Evolutionary conservation across 2,329 filamentous ascomycete genomes (phyloP).

Genomic region (Colletotrichum sidae): DNA sequence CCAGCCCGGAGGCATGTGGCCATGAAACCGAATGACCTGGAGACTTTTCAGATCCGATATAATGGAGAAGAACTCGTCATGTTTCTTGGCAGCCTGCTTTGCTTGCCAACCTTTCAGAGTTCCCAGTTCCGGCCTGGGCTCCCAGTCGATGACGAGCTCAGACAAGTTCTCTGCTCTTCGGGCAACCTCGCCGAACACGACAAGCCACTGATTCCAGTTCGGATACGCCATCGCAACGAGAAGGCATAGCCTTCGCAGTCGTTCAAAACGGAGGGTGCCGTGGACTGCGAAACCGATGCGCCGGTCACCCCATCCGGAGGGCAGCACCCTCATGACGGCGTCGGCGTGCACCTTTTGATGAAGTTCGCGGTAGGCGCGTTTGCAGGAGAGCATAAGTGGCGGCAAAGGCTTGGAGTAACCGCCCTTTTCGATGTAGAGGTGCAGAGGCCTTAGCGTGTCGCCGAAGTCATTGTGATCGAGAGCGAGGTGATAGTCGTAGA

Average conservation of each 20-base stretch:
- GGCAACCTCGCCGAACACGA: slow-evolving; percentile 42
- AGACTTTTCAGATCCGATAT: slow-evolving; percentile 16
- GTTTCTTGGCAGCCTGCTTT: slow-evolving; percentile 26
- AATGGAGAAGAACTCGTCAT: slow-evolving; percentile 23
- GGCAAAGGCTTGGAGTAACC: slow-evolving; percentile 27
- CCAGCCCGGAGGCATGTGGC: slow-evolving; percentile 25
- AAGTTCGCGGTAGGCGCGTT: slow-evolving; percentile 46
- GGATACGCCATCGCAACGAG: slow-evolving; percentile 44
- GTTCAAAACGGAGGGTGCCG: slow-evolving; percentile 43
- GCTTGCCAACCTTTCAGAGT: slow-evolving; percentile 23
- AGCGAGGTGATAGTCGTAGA: slow-evolving; percentile 31
- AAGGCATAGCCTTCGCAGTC: slow-evolving; percentile 42
- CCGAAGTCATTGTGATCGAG: slow-evolving; percentile 28
- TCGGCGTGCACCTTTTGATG: slow-evolving; percentile 39
- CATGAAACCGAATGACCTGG: slow-evolving; percentile 22
- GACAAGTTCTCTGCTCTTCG: slow-evolving; percentile 35
- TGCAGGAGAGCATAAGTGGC: slow-evolving; percentile 44
- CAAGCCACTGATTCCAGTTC: slow-evolving; percentile 47
- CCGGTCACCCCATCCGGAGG: slow-evolving; percentile 39
- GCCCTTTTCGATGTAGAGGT: slow-evolving; percentile 31
- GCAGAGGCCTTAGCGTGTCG: slow-evolving; percentile 31
- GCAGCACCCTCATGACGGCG: slow-evolving; percentile 43
- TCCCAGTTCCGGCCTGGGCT: slow-evolving; percentile 38
- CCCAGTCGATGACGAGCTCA: slow-evolving; percentile 46
- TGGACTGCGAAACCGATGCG: slow-evolving; percentile 46